Base-by-base conservation (phyloP, 371 early-diverging fungal genomes). In the Rhizopus microsporus region DNA sequence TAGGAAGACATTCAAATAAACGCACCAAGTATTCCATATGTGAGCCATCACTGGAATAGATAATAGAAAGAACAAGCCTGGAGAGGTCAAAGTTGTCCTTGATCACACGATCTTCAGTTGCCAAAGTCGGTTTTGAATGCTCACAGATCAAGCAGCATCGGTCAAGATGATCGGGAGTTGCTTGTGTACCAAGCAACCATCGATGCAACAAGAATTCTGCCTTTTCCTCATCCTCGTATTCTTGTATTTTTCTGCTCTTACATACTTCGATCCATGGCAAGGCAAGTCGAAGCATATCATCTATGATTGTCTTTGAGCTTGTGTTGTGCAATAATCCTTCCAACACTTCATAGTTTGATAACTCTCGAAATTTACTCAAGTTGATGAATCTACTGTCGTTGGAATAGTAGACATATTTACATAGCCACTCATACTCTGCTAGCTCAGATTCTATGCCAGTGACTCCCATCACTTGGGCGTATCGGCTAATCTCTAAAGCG, bases 1-100 rank as follows among this genome's bases (percentile, higher is more conserved):
- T 70, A 3, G 88, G 89, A 1, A 88, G 60, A 38, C 84, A 83
- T 56, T 85, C 87, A 62, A 82, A 83, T 39, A 85, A 77, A n/a
- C 84, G 80, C 3, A 78, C 75, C 56, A 81, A 72, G 39, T 71
- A 61, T 1, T 82, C 75, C 63, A 75, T 57, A 31, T 31, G 23
- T 59, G 73, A 56, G 56, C 72, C 63, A 55, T 78, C 56, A 31
- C 74, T 78, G 2, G 80, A 74, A 42, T 88, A 88, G 32, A 80
- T 61, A 52, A 82, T 70, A 0, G 87, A 72, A 12, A 88, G 53
- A 0, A 79, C 82, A 13, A 88, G 54, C 54, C 83, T 69, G 0
- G 86, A 71, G 0, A 87, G 61, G 35, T 84, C 84, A 57, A 73
- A 54, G 47, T 85, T 86, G 30, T 81, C 75, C 45, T 78, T 77